Percentiles rank a stretch among this genome's conserved stretches.
phyloP scores from a whole-genome alignment of 352 stramenopile genomes.

The Phytophthora brassicae region DNA sequence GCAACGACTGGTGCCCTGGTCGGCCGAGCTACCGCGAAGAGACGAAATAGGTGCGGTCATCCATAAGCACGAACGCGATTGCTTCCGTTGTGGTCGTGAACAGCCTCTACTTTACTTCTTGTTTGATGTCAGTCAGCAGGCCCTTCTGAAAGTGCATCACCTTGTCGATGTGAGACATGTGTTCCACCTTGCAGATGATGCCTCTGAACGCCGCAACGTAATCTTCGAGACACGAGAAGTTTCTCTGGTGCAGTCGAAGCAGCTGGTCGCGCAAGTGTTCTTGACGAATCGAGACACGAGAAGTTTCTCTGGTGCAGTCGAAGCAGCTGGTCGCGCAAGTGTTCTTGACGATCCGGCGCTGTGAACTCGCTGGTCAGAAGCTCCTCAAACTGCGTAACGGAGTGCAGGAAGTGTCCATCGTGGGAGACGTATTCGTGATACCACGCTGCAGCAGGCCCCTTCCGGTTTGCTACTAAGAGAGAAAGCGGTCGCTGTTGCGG shows the following conservation, averaged over 20 bases:
- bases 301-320: conserved; percentile 8
- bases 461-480: conserved; percentile 5
- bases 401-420: conserved; percentile 5
- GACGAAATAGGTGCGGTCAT: conserved; percentile 6
- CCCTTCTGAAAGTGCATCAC: conserved; percentile 17
- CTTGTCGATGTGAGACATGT: conserved; percentile 13
- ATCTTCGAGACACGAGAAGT: conserved; percentile 12
- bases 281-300: conserved; percentile 8
- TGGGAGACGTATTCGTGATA: conserved; percentile 5
- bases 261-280: conserved; percentile 9
- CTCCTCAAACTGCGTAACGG: conserved; percentile 10
- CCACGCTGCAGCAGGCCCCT: background rate
- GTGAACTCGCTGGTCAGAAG: conserved; percentile 15
- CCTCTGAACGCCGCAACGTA: background rate
- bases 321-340: conserved; percentile 7
- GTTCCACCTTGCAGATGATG: conserved; percentile 17
- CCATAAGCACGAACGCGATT: conserved; percentile 13
- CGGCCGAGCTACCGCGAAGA: background rate
- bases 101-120: conserved; percentile 16
- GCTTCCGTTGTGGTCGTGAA: conserved; percentile 4
- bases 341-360: conserved; percentile 6
- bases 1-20: background rate
- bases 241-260: conserved; percentile 4
- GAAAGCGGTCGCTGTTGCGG: conserved; percentile 9
- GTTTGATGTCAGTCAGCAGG: conserved; percentile 6